Base-by-base conservation (phyloP, 2,329 filamentous ascomycete species). In the Exophiala aquamarina region DNA sequence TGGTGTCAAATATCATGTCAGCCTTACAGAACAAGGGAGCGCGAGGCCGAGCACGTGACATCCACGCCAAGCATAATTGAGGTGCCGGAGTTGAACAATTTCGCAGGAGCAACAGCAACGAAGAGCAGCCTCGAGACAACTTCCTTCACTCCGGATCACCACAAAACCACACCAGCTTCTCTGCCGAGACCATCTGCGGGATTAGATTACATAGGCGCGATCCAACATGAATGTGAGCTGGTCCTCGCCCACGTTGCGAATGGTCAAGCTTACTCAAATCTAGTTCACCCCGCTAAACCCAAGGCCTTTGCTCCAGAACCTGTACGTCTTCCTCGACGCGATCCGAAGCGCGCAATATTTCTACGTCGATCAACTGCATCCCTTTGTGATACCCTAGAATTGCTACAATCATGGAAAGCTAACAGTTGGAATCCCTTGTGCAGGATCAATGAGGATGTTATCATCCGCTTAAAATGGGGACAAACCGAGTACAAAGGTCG, bases 401-500 rank as follows among this genome's bases (percentile, higher is more conserved):
- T 28, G 10, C 10, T 13, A 40, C 14, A 14, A 33, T 11, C 14
- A 19, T 26, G 31, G 21, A 14, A 49, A 54, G 51, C 48, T 51
- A 56, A 54, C 56, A 15, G 9, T 33, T 19, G 31, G 15, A 14
- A 14, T 26, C 10, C 40, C 23, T 2, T 40, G 11, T 45, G 18
- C 57, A 90, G 86, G 56, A 87, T 98, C 72, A 87, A 94, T 75
- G 87, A 94, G 69, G 82, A 92, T 64, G 84, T 98, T 64, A 78
- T 91, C 55, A 87, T 98, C 56, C 89, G 91, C 62, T 81, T 98
- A 57, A 98, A 98, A 80, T 98, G 93, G 93, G 90, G 89, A 61
- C 86, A 96, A 71, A 93, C 89, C 50, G 93, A 98, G 70, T 98
- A 98, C 81, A 94, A 92, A 70, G 93, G 93, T 67, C 82, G 82